Percentiles rank a stretch among this genome's conserved stretches.
phyloP scores from a whole-genome alignment of 2,329 filamentous ascomycete species.

The Aspergillus neotritici region DNA sequence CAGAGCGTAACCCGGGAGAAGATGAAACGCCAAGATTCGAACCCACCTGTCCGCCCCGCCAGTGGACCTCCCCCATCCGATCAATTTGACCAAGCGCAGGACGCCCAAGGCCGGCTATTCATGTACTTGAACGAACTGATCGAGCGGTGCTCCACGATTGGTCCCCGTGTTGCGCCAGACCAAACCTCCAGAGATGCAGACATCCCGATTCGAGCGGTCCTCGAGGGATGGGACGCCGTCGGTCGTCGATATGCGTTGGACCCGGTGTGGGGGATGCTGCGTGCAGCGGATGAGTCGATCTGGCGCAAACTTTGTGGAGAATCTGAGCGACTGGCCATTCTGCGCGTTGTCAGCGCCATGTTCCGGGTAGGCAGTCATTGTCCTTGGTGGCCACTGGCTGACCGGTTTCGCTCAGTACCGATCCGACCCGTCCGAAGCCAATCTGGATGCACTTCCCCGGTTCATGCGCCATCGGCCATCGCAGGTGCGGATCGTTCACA shows the following conservation, averaged over 20 bases:
- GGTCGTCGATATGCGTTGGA: conserved; percentile 3
- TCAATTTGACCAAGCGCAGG: neutral
- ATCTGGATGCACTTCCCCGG: conserved; percentile 2
- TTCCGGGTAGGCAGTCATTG: conserved; percentile 4
- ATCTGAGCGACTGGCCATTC: conserved; percentile 3
- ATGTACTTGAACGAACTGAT: conserved; percentile 9
- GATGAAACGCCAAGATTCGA: too few species aligned
- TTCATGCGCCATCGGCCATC: conserved; percentile 10
- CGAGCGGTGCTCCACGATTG: neutral
- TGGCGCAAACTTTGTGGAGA: conserved; percentile 6
- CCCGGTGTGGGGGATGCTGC: conserved; percentile 8
- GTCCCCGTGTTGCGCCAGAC: neutral
- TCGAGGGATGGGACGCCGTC: conserved; percentile 8
- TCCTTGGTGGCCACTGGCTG: conserved; percentile 6
- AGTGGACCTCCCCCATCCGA: conserved; percentile 2
- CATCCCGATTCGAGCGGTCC: conserved; percentile 7
- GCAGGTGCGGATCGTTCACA: conserved; percentile 9
- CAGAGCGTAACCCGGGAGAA: too few species aligned
- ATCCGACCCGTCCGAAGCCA: conserved; percentile 5
- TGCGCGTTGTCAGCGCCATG: neutral
- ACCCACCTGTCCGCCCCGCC: neutral
- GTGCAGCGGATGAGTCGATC: conserved; percentile 4
- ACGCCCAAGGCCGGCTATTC: conserved; percentile 3
- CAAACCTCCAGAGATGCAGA: conserved; percentile 6
- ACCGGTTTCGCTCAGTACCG: neutral